These are phyloP conservation scores for Vitis hybrid DNA, from an alignment of 177 flowering plant species.

Conservation along the genomic window DNA sequence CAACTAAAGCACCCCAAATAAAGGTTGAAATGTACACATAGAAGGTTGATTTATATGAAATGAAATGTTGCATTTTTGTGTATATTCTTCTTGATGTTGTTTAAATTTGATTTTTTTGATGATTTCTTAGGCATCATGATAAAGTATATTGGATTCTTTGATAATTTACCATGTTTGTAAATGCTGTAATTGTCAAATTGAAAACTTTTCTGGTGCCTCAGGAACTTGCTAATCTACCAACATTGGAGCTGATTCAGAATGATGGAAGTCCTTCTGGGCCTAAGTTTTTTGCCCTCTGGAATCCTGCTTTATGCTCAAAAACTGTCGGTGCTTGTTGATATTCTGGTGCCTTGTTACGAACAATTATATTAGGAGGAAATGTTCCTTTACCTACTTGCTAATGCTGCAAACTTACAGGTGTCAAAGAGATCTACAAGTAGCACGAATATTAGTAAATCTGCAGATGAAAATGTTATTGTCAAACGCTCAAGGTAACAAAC, in stretches of 20 bases:
- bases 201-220: conserved; percentile 22
- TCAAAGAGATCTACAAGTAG: conserved; percentile 20
- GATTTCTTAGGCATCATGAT: neutral
- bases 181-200: neutral
- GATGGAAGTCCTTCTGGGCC: conserved; percentile 94
- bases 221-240: conserved; percentile 80
- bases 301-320: conserved; percentile 53
- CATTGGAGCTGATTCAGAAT: conserved; percentile 72
- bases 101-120: neutral
- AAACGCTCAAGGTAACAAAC: conserved; percentile 55
- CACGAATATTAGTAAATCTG: conserved; percentile 17
- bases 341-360: neutral
- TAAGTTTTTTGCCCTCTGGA: conserved; percentile 85
- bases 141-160: neutral
- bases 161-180: too few relatives aligned
- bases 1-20: too few relatives aligned
- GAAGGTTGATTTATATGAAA: neutral
- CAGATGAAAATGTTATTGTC: conserved; percentile 21
- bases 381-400: conserved; percentile 4
- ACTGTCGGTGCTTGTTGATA: conserved; percentile 38
- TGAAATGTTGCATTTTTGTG: neutral
- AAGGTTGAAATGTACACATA: neutral
- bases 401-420: conserved; percentile 34
- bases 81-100: neutral
- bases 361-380: neutral